Base-by-base conservation (phyloP, 257 asterid species). In the Salvia rosmarinus region DNA sequence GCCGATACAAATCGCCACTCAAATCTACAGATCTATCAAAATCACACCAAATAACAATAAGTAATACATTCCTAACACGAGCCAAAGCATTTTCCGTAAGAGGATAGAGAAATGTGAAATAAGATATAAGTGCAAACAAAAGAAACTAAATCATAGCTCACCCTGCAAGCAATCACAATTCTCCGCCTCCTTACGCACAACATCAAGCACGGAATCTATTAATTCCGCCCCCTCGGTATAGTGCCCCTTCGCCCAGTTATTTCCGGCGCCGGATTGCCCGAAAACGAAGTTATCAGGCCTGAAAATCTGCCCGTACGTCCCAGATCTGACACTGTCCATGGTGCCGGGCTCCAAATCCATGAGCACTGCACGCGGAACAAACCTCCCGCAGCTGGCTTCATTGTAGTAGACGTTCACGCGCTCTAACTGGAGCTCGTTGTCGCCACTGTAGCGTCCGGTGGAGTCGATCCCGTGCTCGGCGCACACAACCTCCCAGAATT, bases 271-370 rank as follows among this genome's bases (percentile, higher is more conserved):
- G 8, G 86, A 82, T 56, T 82, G 84, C 44, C 86, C 86, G 67
- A 82, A 82, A 20, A 82, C 82, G 56, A 82, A 82, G 72, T 82
- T 82, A 65, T 82, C 86, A 0, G 86, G 86, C 52, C 86, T 64
- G 21, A 82, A 82, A 20, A 82, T 82, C 82, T 82, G 86, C 0
- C 86, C 86, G 67, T 79, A 82, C 42, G 80, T 62, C 2, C 84
- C 82, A 72, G 86, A 79, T 82, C 86, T 82, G 20, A 82, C 86
- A 21, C 83, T 78, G 39, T 82, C 86, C 86, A 82, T 82, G 14
- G 86, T 82, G 12, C 86, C 86, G 4, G 86, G 86, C 72, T 82
- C 86, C 79, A 82, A 67, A 74, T 79, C 86, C 86, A 82, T 82
- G 67, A 79, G 79, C 69, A 82, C 86, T 5, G 84, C 86, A 17